These are phyloP conservation scores for Lentinula detonsa DNA, from an alignment of 768 basidiomycete genomes.

Conservation along the genomic window DNA sequence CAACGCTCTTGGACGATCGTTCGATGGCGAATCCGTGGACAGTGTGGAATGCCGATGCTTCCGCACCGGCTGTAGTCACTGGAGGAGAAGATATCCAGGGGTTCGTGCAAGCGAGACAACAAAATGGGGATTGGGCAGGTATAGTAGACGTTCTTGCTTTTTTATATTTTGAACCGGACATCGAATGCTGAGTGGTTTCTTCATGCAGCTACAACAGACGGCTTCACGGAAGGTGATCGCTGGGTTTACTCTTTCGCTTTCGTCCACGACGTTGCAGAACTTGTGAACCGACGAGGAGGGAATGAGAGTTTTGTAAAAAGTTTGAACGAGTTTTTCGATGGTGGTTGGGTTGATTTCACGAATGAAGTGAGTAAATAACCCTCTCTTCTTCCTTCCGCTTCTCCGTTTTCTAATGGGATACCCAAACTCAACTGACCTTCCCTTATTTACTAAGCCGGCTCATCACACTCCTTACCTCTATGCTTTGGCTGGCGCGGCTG, in stretches of 20 bases:
- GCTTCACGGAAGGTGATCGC: constrained; percentile 81
- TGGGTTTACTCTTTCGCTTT: constrained; percentile 80
- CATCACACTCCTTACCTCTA: constrained; percentile 87
- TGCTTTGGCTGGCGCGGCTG: constrained; percentile 62
- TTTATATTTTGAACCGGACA: no score
- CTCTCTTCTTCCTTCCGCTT: background rate
- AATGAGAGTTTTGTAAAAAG: constrained; percentile 58
- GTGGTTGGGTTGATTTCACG: constrained; percentile 75
- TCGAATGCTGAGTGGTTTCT: background rate
- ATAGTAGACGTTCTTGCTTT: background rate
- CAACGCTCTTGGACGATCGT: constrained; percentile 44
- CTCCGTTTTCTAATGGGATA: background rate
- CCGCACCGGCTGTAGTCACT: background rate
- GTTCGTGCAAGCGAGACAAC: constrained; percentile 78
- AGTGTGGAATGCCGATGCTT: constrained; percentile 46
- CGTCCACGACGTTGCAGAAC: constrained; percentile 59
- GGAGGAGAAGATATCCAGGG: constrained; percentile 38
- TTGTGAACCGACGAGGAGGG: constrained; percentile 63
- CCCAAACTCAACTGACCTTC: background rate
- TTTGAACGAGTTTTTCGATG: constrained; percentile 51
- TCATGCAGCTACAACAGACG: constrained; percentile 33
- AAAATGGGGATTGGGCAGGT: constrained; percentile 68
- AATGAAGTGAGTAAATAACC: constrained; percentile 53
- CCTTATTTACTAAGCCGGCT: constrained; percentile 46
- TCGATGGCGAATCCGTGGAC: constrained; percentile 51